A percentile compares a stretch with the other conserved stretches of the same genome.
Evolutionary conservation across 73 alveolate genomes (phyloP).

Genomic region (Paramecium tetraurelia): DNA sequence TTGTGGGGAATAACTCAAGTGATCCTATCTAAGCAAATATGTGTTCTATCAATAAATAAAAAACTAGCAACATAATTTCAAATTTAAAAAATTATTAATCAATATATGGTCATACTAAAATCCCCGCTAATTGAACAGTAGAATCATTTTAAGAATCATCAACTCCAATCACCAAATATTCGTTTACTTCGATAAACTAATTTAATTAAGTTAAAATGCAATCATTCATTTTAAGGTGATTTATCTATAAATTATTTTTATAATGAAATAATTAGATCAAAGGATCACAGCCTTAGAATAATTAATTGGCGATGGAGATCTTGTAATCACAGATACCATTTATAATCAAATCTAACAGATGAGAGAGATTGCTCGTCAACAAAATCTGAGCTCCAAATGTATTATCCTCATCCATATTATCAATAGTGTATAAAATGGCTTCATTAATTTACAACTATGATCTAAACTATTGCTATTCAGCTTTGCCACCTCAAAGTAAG

Average conservation of each 20-base stretch:
- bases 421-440: not conserved
- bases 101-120: not conserved
- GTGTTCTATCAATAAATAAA: not conserved
- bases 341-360: not conserved
- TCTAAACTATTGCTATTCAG: not conserved
- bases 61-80: not conserved
- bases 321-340: not conserved
- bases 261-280: not conserved
- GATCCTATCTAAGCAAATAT: not conserved
- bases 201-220: not conserved
- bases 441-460: not conserved
- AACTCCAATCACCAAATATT: not conserved
- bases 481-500: not conserved
- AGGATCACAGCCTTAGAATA: not conserved
- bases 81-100: not conserved
- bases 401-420: not conserved
- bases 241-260: not conserved
- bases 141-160: not conserved
- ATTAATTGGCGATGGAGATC: not conserved
- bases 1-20: conserved; percentile 30
- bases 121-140: not conserved
- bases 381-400: not conserved
- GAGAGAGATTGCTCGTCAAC: not conserved
- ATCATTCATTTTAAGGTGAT: not conserved
- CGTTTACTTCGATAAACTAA: not conserved